Evolutionary conservation across 257 asterid genomes (phyloP), one percentile per base, ranked within the genome.

Genomic region (Scutellaria baicalensis): DNA sequence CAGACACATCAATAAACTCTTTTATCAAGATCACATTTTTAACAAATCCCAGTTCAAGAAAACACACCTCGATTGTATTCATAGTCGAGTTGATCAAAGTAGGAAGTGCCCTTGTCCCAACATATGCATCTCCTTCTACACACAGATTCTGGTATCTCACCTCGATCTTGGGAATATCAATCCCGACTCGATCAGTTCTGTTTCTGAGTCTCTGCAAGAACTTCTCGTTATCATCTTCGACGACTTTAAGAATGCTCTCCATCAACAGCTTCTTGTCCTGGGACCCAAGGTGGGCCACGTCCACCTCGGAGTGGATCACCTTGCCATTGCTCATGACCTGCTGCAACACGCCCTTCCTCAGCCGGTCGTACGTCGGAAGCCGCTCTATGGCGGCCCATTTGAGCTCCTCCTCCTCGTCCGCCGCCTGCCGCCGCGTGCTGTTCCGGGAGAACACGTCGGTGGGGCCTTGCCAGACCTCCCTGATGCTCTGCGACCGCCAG

Each of bases 311-410:
- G n/a, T 42, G 77, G 16, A 86, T 61, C 7, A 85, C 64, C 39
- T 67, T 71, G 31, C 95, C 97, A 56, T 80, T 83, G 74, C 89
- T 80, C 75, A 60, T 76, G 48, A 82, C 89, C 76, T 86, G 84
- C 67, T 72, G 79, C 73, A 90, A 79, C 86, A 90, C 73, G 36
- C 96, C 96, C 69, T 83, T 88, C 62, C 92, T 83, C 81, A 88
- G 42, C 55, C 97, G 75, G 43, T 90, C 89, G 58, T 84, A 88
- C 33, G 97, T 90, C 38, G 94, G 90, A 39, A 90, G 80, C 76
- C 96, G 83, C 82, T 90, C 96, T 35, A 90, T 84, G n/a, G 97
- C 97, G 7, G 97, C 97, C 97, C 96, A 86, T 35, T 64, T 73
- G 6, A 90, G 96, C 87, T 91, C 95, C 77, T 86, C 94, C 76